Percentiles rank a stretch among this genome's conserved stretches.
Evolutionary conservation across 495 filamentous ascomycete species (phyloP).

Genomic region (Glonium stellatum): DNA sequence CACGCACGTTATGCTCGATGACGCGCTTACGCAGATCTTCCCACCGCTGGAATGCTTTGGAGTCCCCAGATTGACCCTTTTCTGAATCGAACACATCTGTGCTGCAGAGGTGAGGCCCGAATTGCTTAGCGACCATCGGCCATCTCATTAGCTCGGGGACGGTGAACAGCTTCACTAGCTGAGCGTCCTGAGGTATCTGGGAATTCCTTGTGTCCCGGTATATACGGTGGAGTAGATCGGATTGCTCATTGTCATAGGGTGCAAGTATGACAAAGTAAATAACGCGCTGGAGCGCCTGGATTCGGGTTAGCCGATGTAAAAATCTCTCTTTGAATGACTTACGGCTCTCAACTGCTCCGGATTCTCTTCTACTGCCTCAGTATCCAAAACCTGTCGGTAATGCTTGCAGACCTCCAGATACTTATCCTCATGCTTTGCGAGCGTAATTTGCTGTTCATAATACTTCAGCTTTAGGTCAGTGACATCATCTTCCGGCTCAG

Average conservation of each 20-base stretch:
- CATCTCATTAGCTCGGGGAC: slow-evolving; percentile 96
- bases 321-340: slow-evolving; percentile 35
- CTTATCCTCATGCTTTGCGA: slow-evolving; percentile 93
- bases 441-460: slow-evolving; percentile 90
- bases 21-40: slow-evolving; percentile 93
- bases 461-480: slow-evolving; percentile 93
- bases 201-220: slow-evolving; percentile 53
- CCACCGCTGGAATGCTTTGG: slow-evolving; percentile 76
- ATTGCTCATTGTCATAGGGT: slow-evolving; percentile 97
- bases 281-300: slow-evolving; percentile 78
- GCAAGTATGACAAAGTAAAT: slow-evolving; percentile 96
- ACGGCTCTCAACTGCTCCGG: slow-evolving; percentile 75
- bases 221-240: slow-evolving; percentile 91
- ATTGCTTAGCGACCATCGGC: slow-evolving; percentile 81
- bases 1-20: slow-evolving; percentile 97
- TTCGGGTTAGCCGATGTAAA: slow-evolving; percentile 28
- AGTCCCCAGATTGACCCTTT: slow-evolving; percentile 55
- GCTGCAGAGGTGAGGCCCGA: slow-evolving; percentile 77
- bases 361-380: slow-evolving; percentile 85
- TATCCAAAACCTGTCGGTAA: slow-evolving; percentile 92
- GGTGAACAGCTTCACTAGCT: slow-evolving; percentile 87
- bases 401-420: slow-evolving; percentile 97
- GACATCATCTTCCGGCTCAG: slow-evolving; percentile 78
- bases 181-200: slow-evolving; percentile 62
- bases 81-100: slow-evolving; percentile 80